Base-by-base conservation (phyloP, 2,329 filamentous ascomycete genomes). In the Esteya vermicola region DNA sequence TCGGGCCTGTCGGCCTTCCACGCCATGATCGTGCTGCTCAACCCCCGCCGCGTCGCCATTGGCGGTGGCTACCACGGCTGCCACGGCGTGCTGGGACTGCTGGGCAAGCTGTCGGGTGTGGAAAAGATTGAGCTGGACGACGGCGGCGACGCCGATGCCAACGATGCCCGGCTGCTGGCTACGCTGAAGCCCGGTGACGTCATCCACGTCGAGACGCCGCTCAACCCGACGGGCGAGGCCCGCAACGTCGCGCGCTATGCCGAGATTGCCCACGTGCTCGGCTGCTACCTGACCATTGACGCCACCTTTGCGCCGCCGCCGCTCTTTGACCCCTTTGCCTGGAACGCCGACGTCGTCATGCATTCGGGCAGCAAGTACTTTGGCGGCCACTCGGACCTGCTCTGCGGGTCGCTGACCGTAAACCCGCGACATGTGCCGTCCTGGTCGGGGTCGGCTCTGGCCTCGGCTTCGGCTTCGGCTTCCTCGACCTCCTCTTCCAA, bases 341-440 rank as follows among this genome's bases (percentile, higher is more conserved):
- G 72, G 56, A 89, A 85, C 35, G 85, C 81, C 22, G 89, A 96
- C 59, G 60, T 88, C 1, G 74, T 94, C 26, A 82, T 96, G 84
- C 91, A 98, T 61, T 81, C 74, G 38, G 91, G 86, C 4, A 94
- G 88, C 16, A 98, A 96, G 67, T 98, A 96, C 60, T 75, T 98
- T 49, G 91, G 91, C 18, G 91, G 91, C 0, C 91, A 98, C 62
- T 89, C 81, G 48, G 91, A 98, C 60, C 70, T 96, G 70, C 73
- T 96, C 6, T 93, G 84, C 54, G 91, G 91, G 19, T 80, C 93
- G 16, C 62, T 98, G 22, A 74, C 76, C 0, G 72, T 86, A 6
- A 64, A 70, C 38, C 70, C 71, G 14, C 40, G 22, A 12, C 37
- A 45, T 36, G 33, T 40, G 31, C 26, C 33, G 40, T 40, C n/a